These are phyloP conservation scores for Dactylonectria estremocensis DNA, from an alignment of 2,329 filamentous ascomycete species.

Conservation along the genomic window DNA sequence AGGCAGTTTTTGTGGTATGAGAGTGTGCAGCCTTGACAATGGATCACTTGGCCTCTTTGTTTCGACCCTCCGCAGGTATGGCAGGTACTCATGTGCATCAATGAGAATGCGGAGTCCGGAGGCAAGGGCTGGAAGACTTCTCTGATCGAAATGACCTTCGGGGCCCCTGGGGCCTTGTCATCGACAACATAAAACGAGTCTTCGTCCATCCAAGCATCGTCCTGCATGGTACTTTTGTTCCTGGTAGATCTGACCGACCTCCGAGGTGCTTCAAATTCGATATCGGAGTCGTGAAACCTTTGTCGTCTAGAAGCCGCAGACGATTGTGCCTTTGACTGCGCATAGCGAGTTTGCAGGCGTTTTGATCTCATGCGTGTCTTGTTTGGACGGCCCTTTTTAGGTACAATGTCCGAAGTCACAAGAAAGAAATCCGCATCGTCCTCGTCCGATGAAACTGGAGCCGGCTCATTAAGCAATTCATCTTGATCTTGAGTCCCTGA, in stretches of 20 bases:
- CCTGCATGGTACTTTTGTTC: constrained; percentile 62
- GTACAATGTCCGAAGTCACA: constrained; percentile 56
- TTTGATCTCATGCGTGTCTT: constrained; percentile 42
- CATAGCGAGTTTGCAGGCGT: constrained; percentile 37
- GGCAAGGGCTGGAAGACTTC: constrained; percentile 80
- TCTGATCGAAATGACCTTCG: constrained; percentile 75
- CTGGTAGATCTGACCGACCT: constrained; percentile 65
- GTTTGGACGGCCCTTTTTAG: constrained; percentile 42
- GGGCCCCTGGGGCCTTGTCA: constrained; percentile 59
- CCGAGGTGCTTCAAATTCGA: constrained; percentile 68
- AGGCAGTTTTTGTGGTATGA: constrained; percentile 89
- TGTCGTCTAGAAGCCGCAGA: constrained; percentile 33
- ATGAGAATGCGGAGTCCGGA: constrained; percentile 76
- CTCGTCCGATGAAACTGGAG: constrained; percentile 47
- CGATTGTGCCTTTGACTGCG: constrained; percentile 25
- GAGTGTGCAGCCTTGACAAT: constrained; percentile 91
- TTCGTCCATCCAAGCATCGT: constrained; percentile 71
- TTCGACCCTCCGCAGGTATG: constrained; percentile 73
- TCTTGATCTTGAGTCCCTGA: constrained; percentile 48
- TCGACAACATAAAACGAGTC: constrained; percentile 69
- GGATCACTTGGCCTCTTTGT: constrained; percentile 78
- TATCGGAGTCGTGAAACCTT: constrained; percentile 58
- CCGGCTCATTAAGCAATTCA: constrained; percentile 52
- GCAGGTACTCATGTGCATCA: constrained; percentile 79
- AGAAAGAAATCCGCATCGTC: constrained; percentile 55